Conservation (phyloP, 495 filamentous ascomycete genomes). For the Cenococcum geophilum region DNA sequence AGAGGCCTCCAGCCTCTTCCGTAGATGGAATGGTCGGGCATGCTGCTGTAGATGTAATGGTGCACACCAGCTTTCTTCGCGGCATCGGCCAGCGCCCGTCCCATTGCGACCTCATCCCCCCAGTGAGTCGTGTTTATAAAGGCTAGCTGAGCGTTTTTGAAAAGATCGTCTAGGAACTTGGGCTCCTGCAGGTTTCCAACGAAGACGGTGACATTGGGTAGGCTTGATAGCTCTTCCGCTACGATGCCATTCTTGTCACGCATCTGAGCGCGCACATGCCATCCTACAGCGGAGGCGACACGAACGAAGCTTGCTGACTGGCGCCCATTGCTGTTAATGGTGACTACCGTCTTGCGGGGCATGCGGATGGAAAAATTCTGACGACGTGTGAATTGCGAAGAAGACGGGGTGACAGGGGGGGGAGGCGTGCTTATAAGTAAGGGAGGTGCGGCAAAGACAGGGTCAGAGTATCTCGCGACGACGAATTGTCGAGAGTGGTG, state of each 20-base stretch:
- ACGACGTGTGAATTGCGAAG: too few relatives aligned
- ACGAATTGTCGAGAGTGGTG: not conserved
- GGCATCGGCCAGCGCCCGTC: slow-evolving; percentile 78
- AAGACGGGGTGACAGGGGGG: too few relatives aligned
- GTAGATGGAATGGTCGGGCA: slow-evolving; percentile 83
- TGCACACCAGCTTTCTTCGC: slow-evolving; percentile 77
- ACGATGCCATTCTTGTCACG: slow-evolving; percentile 75
- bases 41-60: slow-evolving; percentile 92
- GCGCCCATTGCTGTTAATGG: slow-evolving; percentile 87
- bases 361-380: not conserved
- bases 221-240: slow-evolving; percentile 68
- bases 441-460: not conserved
- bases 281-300: slow-evolving; percentile 85
- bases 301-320: slow-evolving; percentile 91
- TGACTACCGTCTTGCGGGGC: slow-evolving; percentile 62
- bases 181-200: slow-evolving; percentile 74
- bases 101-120: slow-evolving; percentile 88
- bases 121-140: slow-evolving; percentile 99
- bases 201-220: slow-evolving; percentile 79
- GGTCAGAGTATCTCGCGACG: not conserved
- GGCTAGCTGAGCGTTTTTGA: slow-evolving; percentile 74
- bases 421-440: not conserved
- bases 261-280: slow-evolving; percentile 82
- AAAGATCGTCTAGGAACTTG: slow-evolving; percentile 66
- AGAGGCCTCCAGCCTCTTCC: slow-evolving; percentile 71